Evolutionary conservation across 192 early-diverging fungal genomes (phyloP), one percentile per base, ranked within the genome.

Genomic region (Obelidium mucronatum): DNA sequence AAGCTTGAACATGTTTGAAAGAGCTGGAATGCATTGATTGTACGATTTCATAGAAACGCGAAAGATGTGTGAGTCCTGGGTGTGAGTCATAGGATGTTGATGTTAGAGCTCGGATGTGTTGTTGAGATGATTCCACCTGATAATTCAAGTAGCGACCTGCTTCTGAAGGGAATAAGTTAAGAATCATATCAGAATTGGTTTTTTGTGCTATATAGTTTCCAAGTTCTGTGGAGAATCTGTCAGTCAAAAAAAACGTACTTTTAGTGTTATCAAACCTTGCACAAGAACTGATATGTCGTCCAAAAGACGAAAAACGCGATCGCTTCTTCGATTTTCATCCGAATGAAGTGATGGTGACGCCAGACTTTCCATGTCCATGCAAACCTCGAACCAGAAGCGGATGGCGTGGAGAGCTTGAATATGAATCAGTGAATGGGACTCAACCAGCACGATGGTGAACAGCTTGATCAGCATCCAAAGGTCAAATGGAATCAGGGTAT

Each of bases 381-480:
- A 58, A 24, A 31, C 6, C 26, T 58, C 55, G 34, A 64, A 35
- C n/a, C 34, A 64, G 62, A 64, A 19, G 11, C 34, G 11, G 39
- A 64, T n/a, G 34, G 62, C 24, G 34, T 37, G 62, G 13, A 37
- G 8, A 0, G 39, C 24, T 35, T 37, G 31, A n/a, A 35, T 24
- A 33, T 40, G 62, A 3, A 64, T 4, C 3, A 35, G 11, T 5
- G 19, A 5, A 6, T 39, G 34, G n/a, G n/a, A 34, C 24, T 34
- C 34, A 1, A 40, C 35, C 11, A 64, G 62, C 31, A 64, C 31
- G 35, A 40, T 40, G 24, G 62, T 24, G 17, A 28, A 13, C 40
- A 68, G 40, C 31, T 51, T 68, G 37, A 30, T 33, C 6, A 40
- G 37, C n/a, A 68, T 68, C 66, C 66, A 68, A 22, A 51, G 17